phyloP scores from a whole-genome alignment of 768 basidiomycete species.

The Tubosaeta sp. region DNA sequence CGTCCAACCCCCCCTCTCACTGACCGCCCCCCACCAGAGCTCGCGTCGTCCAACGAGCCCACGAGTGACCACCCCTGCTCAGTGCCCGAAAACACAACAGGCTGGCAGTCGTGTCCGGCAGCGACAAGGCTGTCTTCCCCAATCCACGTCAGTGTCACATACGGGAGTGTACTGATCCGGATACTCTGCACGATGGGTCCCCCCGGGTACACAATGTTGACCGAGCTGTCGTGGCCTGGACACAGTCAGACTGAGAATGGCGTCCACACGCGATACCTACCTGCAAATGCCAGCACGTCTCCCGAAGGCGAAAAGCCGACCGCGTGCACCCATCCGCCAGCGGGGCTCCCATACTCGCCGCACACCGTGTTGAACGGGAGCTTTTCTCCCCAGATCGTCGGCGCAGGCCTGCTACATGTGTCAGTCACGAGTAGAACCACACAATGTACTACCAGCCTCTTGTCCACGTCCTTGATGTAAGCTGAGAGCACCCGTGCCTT shows the following conservation, averaged over 20 bases:
- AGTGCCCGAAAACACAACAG: slow-evolving; percentile 77
- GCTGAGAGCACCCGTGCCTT: slow-evolving; percentile 97
- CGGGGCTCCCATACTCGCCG: slow-evolving; percentile 84
- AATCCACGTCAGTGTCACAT: slow-evolving; percentile 82
- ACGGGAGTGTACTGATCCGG: slow-evolving; percentile 73
- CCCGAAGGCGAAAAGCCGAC: slow-evolving; percentile 97
- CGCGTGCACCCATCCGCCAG: slow-evolving; percentile 96
- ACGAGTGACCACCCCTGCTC: slow-evolving; percentile 73
- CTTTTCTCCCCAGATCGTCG: slow-evolving; percentile 96
- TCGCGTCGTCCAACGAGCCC: slow-evolving; percentile 85
- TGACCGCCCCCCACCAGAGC: slow-evolving; percentile 35
- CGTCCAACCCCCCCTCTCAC: slow-evolving; percentile 54
- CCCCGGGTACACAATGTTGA: slow-evolving; percentile 88
- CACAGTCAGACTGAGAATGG: not conserved
- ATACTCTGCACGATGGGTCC: slow-evolving; percentile 71
- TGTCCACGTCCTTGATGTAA: slow-evolving; percentile 97
- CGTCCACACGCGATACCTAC: slow-evolving; percentile 46
- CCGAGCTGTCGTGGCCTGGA: slow-evolving; percentile 89
- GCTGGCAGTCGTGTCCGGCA: slow-evolving; percentile 98
- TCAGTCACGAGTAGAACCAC: slow-evolving; percentile 3
- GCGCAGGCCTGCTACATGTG: slow-evolving; percentile 57
- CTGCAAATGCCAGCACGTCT: slow-evolving; percentile 88
- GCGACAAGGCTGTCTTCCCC: slow-evolving; percentile 79
- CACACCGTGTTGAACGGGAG: slow-evolving; percentile 97
- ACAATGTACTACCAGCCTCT: slow-evolving; percentile 52